Conservation (phyloP, 352 stramenopile species). For the Phytophthora kernoviae region DNA sequence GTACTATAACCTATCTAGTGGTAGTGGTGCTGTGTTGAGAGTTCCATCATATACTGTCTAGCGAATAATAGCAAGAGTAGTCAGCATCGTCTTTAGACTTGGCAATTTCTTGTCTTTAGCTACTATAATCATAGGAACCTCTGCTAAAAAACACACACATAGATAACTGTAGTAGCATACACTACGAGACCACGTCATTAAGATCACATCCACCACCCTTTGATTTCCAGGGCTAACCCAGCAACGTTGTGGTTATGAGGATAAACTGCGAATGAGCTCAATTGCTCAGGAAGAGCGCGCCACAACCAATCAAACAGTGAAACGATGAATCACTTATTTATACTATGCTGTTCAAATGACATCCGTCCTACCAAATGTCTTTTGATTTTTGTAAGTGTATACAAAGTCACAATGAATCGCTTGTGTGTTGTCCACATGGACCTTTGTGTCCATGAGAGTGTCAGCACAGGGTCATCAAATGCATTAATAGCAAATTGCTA, state of each 20-base stretch:
- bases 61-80: slow-evolving; percentile 75
- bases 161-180: not conserved
- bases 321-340: slow-evolving; percentile 9
- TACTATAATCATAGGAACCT: slow-evolving; percentile 77
- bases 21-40: slow-evolving; percentile 5
- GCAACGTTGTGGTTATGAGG: too few species aligned
- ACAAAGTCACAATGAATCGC: too few species aligned
- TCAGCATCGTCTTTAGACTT: slow-evolving; percentile 68
- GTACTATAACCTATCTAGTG: not conserved
- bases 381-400: too few species aligned
- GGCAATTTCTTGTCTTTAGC: slow-evolving; percentile 46
- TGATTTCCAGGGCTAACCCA: too few species aligned
- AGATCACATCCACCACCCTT: too few species aligned
- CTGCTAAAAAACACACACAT: not conserved
- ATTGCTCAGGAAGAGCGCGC: too few species aligned
- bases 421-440: too few species aligned
- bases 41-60: slow-evolving; percentile 90
- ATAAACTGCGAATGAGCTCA: slow-evolving; percentile 7
- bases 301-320: slow-evolving; percentile 24
- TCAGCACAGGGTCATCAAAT: too few species aligned
- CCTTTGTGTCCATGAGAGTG: too few species aligned
- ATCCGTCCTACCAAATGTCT: slow-evolving; percentile 1
- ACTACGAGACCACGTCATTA: too few species aligned
- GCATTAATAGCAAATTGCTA: too few species aligned
- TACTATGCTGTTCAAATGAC: slow-evolving; percentile 9